A percentile compares a stretch with the other conserved stretches of the same genome.
Conservation (phyloP, 2,329 filamentous ascomycete genomes). For the Microthyrium microscopicum region DNA sequence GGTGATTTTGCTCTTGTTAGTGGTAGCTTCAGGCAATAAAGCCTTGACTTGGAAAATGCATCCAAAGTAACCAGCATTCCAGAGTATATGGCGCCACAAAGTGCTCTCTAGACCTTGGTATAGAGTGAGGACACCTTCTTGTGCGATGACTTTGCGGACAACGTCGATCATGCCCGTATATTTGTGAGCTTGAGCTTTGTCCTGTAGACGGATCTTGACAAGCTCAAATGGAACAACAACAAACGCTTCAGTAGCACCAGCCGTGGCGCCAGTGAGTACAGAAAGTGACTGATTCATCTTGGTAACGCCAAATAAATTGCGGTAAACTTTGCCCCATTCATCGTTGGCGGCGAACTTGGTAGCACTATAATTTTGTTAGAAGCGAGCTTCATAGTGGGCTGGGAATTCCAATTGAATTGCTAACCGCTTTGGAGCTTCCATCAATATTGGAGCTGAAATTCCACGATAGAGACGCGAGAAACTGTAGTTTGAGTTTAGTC, state of each 20-base stretch:
- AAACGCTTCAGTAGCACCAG: conserved; percentile 88
- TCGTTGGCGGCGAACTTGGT: conserved; percentile 99
- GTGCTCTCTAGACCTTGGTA: conserved; percentile 97
- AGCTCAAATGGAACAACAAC: conserved; percentile 97
- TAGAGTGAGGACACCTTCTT: conserved; percentile 71
- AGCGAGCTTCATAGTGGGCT: conserved; percentile 1
- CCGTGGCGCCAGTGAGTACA: conserved; percentile 81
- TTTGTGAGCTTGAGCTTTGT: conserved; percentile 80
- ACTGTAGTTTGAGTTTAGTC: conserved; percentile 26
- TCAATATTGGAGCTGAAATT: conserved; percentile 87
- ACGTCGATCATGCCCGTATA: conserved; percentile 72
- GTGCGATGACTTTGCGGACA: conserved; percentile 62
- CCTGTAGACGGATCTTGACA: conserved; percentile 95
- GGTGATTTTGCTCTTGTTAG: conserved; percentile 62
- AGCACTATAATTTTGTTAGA: conserved; percentile 36
- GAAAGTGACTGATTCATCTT: conserved; percentile 90
- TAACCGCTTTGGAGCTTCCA: conserved; percentile 84
- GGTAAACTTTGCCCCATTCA: conserved; percentile 92
- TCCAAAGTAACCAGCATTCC: conserved; percentile 95
- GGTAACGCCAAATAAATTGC: conserved; percentile 62
- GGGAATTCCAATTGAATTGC: conserved; percentile 5
- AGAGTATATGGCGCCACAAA: conserved; percentile 84
- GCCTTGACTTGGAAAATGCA: conserved; percentile 94
- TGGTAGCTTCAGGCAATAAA: conserved; percentile 63
- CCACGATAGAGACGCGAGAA: conserved; percentile 87